phyloP scores from a whole-genome alignment of 148 eudicot species.

The Amaranthus cruentus region DNA sequence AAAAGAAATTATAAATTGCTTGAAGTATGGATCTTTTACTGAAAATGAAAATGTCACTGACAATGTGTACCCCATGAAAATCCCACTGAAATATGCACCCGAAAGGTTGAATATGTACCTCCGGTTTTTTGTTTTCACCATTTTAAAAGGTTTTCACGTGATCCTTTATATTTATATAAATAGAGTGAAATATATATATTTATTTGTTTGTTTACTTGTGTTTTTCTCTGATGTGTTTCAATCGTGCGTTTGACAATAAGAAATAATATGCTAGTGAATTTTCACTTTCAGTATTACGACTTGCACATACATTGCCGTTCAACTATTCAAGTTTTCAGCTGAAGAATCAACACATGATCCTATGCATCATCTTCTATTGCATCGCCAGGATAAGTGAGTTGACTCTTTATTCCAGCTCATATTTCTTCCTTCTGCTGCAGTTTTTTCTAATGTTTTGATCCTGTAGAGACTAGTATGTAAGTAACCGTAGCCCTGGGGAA shows the following conservation, averaged over 20 bases:
- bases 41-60: too few species aligned
- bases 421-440: not conserved
- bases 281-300: constrained; percentile 58
- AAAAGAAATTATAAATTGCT: too few species aligned
- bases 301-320: constrained; percentile 55
- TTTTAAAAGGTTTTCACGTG: too few species aligned
- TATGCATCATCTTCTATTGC: constrained; percentile 50
- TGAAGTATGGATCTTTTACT: too few species aligned
- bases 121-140: too few species aligned
- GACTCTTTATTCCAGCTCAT: not conserved
- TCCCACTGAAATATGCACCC: too few species aligned
- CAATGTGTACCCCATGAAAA: too few species aligned
- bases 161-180: too few species aligned
- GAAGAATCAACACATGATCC: constrained; percentile 60
- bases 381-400: constrained; percentile 44
- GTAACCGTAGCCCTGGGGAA: not conserved
- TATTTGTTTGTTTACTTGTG: too few species aligned
- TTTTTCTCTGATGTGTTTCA: not conserved
- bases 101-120: too few species aligned
- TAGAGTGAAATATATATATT: too few species aligned
- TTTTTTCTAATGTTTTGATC: not conserved
- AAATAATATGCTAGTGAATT: not conserved
- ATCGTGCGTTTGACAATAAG: not conserved
- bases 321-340: constrained; percentile 55
- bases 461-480: not conserved